Base-by-base conservation (phyloP, 768 basidiomycete genomes). In the Calocera viscosa region DNA sequence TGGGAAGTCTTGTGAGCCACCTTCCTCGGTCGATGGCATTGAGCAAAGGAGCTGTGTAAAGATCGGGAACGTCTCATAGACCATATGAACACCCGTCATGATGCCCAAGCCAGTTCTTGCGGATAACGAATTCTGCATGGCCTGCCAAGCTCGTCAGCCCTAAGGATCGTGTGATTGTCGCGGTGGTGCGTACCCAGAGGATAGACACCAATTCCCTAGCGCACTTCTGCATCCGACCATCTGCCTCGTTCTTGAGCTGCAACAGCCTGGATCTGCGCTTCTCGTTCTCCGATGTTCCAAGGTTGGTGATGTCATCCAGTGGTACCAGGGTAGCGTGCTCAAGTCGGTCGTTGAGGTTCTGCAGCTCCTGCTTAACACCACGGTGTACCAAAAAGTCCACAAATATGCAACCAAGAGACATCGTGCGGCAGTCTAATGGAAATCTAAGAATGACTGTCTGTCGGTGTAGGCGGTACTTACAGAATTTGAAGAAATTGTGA, bases 401-500 rank as follows among this genome's bases (percentile, higher is more conserved):
- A 32, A 60, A 60, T 12, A 60, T 60, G 30, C 53, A 60, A 60
- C 53, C 53, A 32, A 60, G 53, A 26, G 53, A 60, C 53, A 60
- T 60, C 24, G 53, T 60, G 16, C 53, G 53, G 30, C 53, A 60
- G 22, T 60, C 53, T 60, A 60, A 10, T 5, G 3, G 14, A 2
- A 28, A 10, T 60, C 26, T 28, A 10, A 26, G 30, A 2, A 19
- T 5, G 30, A 26, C 14, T 5, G 7, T 60, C 24, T 7, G 19
- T 16, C 2, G 5, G 10, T 60, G 43, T 2, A 26, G 10, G 30
- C 10, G 26, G 26, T 5, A 60, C 53, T 60, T 16, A 60, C 53
- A 60, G 53, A 60, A 60, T 32, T 60, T 60, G 53, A 60, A 60
- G 53, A 60, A 60, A 32, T 60, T 60, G 26, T 60, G 53, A 26